Evolutionary conservation across 208 protist genomes (phyloP).

Genomic region (Acanthamoeba polyphaga): DNA sequence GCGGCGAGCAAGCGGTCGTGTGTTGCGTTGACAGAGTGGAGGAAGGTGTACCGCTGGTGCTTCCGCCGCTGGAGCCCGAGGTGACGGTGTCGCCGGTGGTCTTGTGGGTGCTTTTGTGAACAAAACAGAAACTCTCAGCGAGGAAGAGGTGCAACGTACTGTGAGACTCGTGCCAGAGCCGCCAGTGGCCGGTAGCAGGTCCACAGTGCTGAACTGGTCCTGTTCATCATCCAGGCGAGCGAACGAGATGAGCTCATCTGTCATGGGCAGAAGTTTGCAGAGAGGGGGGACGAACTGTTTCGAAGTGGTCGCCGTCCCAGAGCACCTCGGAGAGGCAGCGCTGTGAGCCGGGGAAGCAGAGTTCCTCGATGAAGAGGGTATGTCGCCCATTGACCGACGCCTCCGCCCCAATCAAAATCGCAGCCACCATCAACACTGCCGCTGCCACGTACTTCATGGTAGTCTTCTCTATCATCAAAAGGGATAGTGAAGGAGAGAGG

Average conservation of each 20-base stretch:
- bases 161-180: background rate
- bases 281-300: too few species aligned
- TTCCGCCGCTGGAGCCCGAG: background rate
- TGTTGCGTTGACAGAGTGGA: background rate
- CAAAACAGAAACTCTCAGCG: background rate
- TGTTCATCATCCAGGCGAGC: background rate
- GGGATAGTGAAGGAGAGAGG: background rate
- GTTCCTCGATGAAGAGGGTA: background rate
- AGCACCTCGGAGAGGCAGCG: constrained; percentile 5
- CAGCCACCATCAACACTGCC: background rate
- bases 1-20: background rate
- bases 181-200: background rate
- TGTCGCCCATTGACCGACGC: background rate
- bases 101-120: background rate
- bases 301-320: background rate
- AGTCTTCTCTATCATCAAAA: background rate
- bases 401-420: background rate
- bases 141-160: background rate
- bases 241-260: background rate
- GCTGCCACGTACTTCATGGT: background rate
- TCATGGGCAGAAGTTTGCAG: too few species aligned
- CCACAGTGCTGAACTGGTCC: background rate
- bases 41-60: background rate
- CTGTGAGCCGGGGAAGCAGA: background rate
- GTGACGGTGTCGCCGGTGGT: background rate